A percentile compares a stretch with the other conserved stretches of the same genome.
Evolutionary conservation across 331 rosid genomes (phyloP).

Genomic region (Rhamnella rubrinervis): DNA sequence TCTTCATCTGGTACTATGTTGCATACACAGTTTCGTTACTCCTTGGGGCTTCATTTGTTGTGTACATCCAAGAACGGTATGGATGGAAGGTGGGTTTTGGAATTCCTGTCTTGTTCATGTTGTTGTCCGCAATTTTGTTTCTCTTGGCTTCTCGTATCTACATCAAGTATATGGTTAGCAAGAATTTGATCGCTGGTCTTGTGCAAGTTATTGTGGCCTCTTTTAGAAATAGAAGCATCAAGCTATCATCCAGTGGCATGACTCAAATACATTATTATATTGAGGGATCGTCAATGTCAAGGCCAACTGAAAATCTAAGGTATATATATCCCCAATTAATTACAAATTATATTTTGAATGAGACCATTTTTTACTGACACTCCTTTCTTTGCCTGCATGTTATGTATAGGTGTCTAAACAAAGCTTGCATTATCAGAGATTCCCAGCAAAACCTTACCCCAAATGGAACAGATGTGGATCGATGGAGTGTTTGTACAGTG

Average conservation of each 20-base stretch:
- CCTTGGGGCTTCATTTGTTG: constrained; percentile 46
- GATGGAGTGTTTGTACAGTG: not conserved
- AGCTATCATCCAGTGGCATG: not conserved
- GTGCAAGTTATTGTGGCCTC: constrained; percentile 38
- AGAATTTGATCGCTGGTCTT: constrained; percentile 35
- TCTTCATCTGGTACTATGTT: constrained; percentile 61
- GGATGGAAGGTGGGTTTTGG: constrained; percentile 53
- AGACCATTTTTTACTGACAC: not conserved
- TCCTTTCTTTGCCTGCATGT: not conserved
- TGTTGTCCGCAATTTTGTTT: constrained; percentile 32
- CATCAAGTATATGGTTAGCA: constrained; percentile 28
- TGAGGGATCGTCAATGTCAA: constrained; percentile 3
- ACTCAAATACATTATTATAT: not conserved
- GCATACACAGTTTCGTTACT: constrained; percentile 41
- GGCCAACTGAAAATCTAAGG: constrained; percentile 31
- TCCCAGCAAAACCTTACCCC: not conserved
- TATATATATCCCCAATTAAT: not conserved
- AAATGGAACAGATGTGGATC: not conserved
- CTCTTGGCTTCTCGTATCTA: constrained; percentile 39
- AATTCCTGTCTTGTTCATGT: constrained; percentile 39
- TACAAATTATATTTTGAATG: too few species aligned
- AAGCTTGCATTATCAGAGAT: not conserved
- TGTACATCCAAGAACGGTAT: constrained; percentile 41
- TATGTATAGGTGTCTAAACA: not conserved
- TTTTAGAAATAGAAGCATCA: constrained; percentile 35